A percentile compares a stretch with the other conserved stretches of the same genome.
These are phyloP conservation scores for Trapa bicornis DNA, from an alignment of 345 rosid genomes.

Conservation along the genomic window DNA sequence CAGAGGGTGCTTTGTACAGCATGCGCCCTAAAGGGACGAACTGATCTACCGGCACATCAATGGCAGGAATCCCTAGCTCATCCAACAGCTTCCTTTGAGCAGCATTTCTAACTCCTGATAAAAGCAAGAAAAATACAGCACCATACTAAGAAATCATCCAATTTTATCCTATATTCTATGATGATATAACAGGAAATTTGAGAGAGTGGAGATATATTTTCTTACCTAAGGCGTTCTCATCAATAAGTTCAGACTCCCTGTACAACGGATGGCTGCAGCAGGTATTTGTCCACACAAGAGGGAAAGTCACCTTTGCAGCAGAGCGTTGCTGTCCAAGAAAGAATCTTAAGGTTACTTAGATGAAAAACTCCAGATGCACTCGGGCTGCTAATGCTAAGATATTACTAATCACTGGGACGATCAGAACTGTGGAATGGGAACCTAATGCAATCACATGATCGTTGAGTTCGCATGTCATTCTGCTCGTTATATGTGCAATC, in stretches of 20 bases:
- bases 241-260: constrained; percentile 79
- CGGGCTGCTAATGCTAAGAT: background rate
- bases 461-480: too few species aligned
- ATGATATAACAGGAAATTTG: background rate
- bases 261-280: constrained; percentile 97
- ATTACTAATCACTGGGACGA: too few species aligned
- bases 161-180: background rate
- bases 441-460: too few species aligned
- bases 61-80: constrained; percentile 87
- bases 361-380: background rate
- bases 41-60: constrained; percentile 80
- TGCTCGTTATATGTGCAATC: too few species aligned
- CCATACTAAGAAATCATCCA: constrained; percentile 18
- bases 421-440: background rate
- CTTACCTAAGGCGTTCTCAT: constrained; percentile 58
- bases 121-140: constrained; percentile 19
- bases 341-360: background rate
- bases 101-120: constrained; percentile 84
- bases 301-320: constrained; percentile 87
- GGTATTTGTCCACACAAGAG: constrained; percentile 97
- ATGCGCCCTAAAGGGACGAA: constrained; percentile 63
- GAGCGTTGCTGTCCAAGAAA: constrained; percentile 67
- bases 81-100: constrained; percentile 97
- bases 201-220: constrained; percentile 26
- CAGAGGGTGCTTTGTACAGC: constrained; percentile 94